phyloP scores from a whole-genome alignment of 495 filamentous ascomycete genomes.

The Staphylotrichum tortipilum region DNA sequence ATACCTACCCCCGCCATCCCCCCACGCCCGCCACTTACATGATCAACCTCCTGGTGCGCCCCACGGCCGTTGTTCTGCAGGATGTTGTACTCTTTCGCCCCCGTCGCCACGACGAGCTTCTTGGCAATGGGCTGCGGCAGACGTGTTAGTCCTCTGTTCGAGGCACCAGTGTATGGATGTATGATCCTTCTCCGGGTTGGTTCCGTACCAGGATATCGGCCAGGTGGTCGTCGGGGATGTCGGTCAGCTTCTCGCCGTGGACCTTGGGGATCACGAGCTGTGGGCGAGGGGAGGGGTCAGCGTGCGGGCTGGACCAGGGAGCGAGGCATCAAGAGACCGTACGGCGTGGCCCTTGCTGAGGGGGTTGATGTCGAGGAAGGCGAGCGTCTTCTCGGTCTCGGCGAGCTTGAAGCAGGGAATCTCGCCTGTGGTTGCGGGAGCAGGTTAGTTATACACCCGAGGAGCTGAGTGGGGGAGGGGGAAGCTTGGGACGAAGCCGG shows the following conservation, averaged over 20 bases:
- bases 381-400: constrained; percentile 85
- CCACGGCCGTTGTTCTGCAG: constrained; percentile 91
- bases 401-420: constrained; percentile 94
- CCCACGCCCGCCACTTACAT: constrained; percentile 56
- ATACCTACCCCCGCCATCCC: not conserved
- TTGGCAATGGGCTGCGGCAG: constrained; percentile 68
- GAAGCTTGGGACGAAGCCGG: not conserved
- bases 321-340: not conserved
- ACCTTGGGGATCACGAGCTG: constrained; percentile 94
- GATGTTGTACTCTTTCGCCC: constrained; percentile 78
- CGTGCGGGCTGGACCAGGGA: not conserved
- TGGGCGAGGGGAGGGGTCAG: not conserved
- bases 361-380: constrained; percentile 94
- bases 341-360: constrained; percentile 77
- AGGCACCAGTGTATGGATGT: too few species aligned
- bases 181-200: not conserved
- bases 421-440: too few species aligned
- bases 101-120: constrained; percentile 69
- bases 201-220: constrained; percentile 69
- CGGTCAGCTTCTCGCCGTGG: constrained; percentile 86
- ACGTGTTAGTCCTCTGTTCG: not conserved
- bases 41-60: constrained; percentile 92
- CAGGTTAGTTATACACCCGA: constrained; percentile 3
- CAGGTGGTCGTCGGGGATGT: constrained; percentile 87
- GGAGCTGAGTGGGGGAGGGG: constrained; percentile 5